A percentile compares a stretch with the other conserved stretches of the same genome.
These are phyloP conservation scores for Lunularia cruciata DNA, from an alignment of 225 moss, liverwort and hornwort species.

Conservation along the genomic window DNA sequence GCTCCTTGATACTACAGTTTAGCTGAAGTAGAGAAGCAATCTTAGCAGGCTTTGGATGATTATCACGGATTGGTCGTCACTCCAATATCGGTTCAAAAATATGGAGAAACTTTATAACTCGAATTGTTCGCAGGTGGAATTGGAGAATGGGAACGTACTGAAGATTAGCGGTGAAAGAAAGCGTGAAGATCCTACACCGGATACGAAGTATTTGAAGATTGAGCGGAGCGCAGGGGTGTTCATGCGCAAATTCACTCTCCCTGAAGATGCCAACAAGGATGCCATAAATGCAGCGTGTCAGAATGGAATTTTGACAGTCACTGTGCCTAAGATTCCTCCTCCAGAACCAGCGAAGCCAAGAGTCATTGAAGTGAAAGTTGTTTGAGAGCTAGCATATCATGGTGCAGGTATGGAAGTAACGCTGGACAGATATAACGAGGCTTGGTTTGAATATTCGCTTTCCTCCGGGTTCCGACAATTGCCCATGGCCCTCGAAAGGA, in stretches of 20 bases:
- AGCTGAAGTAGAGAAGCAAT: too few relatives aligned
- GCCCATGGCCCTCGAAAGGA: too few relatives aligned
- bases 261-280: constrained; percentile 42
- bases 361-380: constrained; percentile 38
- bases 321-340: constrained; percentile 41
- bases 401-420: too few relatives aligned
- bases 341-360: constrained; percentile 27
- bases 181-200: constrained; percentile 23
- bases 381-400: neutral
- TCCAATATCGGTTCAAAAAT: too few relatives aligned
- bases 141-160: constrained; percentile 49
- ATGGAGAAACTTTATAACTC: too few relatives aligned
- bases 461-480: too few relatives aligned
- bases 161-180: constrained; percentile 41
- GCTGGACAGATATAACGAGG: too few relatives aligned
- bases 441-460: too few relatives aligned
- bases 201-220: constrained; percentile 40
- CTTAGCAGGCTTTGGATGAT: too few relatives aligned
- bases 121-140: constrained; percentile 29
- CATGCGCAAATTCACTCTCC: constrained; percentile 46
- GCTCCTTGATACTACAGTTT: too few relatives aligned
- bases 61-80: too few relatives aligned
- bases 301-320: constrained; percentile 42
- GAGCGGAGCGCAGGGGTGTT: constrained; percentile 42
- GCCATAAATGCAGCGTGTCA: constrained; percentile 35